Conservation (phyloP, 768 basidiomycete species). For the Lentinula sp. region DNA sequence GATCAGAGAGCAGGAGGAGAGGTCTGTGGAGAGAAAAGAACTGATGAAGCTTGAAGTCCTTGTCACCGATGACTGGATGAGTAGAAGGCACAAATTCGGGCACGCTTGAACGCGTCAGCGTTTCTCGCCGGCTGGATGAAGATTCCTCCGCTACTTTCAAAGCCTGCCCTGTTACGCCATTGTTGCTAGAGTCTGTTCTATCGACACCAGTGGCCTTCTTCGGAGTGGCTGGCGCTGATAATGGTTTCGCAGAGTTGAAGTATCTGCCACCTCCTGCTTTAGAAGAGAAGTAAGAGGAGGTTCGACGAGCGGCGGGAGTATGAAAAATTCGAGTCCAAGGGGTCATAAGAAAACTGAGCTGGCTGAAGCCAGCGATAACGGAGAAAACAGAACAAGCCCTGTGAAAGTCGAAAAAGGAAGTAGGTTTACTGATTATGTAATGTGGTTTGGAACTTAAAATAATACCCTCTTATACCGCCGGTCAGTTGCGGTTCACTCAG, state of each 20-base stretch:
- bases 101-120: constrained; percentile 2
- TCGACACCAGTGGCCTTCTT: constrained; percentile 34
- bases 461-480: no score
- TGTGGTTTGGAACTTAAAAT: neutral
- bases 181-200: constrained; percentile 9
- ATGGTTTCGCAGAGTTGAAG: constrained; percentile 68
- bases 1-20: constrained; percentile 61
- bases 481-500: no score
- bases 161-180: constrained; percentile 10
- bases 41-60: constrained; percentile 75
- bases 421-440: neutral
- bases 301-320: constrained; percentile 43
- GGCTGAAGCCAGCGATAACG: neutral
- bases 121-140: constrained; percentile 3
- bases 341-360: constrained; percentile 32
- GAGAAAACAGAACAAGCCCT: neutral
- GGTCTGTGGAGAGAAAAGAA: constrained; percentile 84
- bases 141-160: constrained; percentile 13
- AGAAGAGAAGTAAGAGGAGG: constrained; percentile 75
- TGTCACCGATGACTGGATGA: constrained; percentile 55
- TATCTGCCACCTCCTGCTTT: constrained; percentile 71
- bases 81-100: constrained; percentile 8
- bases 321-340: constrained; percentile 44
- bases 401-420: neutral
- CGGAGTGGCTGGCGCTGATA: constrained; percentile 34